Evolutionary conservation across 192 early-diverging fungal species (phyloP), one percentile per base, ranked within the genome.

Genomic region (Coemansia sp.): DNA sequence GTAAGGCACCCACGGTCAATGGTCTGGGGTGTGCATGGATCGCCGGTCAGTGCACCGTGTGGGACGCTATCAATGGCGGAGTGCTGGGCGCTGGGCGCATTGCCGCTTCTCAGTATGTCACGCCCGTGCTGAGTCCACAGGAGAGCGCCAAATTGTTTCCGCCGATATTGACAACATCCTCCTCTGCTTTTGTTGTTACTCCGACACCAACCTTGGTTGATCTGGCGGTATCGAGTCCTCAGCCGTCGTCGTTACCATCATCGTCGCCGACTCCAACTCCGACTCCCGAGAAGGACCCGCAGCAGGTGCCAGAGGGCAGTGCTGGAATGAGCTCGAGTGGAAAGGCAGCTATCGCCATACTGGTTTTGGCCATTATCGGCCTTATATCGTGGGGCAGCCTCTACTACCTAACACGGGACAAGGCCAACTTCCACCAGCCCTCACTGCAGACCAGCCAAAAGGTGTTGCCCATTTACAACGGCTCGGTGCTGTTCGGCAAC

Each of bases 11-110:
- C 3, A 29, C 59, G 26, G 60, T 68, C 19, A 68, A 68, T 21
- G 65, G 69, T 2, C 17, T 71, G 1, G 65, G 65, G 2, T 78
- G 75, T 22, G 57, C 61, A 2, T 78, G 75, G 75, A 37, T 61
- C 29, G 57, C 35, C 27, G 60, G 58, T 14, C 27, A 24, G 11
- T 78, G 75, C 22, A 24, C 62, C 9, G 50, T 56, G 0, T 78
- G 69, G 65, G 58, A 72, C 38, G 43, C 44, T 43, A 52, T 66
- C 8, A 57, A 48, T 11, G 59, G 54, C 17, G 55, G 56, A 22
- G 54, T 56, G 15, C 17, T 72, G 40, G 55, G 44, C n/a, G 29
- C 19, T 1, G 56, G 34, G 3, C 15, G 26, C 9, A 12, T 63
- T 29, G 39, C 19, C 8, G 59, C 70, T 8, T 42, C 59, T 3